A percentile compares a stretch with the other conserved stretches of the same genome.
phyloP scores from a whole-genome alignment of 805 yeast species.

The Kockiozyma suomiensis region DNA sequence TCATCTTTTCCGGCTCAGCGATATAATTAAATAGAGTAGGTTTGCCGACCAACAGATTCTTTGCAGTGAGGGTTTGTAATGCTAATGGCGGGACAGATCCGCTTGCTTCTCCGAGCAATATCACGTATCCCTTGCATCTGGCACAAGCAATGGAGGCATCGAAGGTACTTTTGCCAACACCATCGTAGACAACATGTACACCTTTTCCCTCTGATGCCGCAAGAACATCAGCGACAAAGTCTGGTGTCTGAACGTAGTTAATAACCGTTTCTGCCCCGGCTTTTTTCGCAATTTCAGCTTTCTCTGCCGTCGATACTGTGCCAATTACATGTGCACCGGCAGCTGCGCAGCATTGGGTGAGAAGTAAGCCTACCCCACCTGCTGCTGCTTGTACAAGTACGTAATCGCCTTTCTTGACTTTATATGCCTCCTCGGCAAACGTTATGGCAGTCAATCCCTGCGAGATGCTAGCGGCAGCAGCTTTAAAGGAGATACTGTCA shows the following conservation, averaged over 20 bases:
- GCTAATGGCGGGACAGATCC: slow-evolving; percentile 71
- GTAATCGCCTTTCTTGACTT: slow-evolving; percentile 67
- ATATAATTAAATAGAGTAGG: slow-evolving; percentile 34
- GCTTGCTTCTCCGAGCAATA: slow-evolving; percentile 81
- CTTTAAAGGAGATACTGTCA: slow-evolving; percentile 48
- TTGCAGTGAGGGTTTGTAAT: not conserved
- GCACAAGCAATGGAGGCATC: slow-evolving; percentile 62
- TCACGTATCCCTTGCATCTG: slow-evolving; percentile 68
- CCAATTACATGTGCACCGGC: slow-evolving; percentile 84
- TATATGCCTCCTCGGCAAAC: slow-evolving; percentile 65
- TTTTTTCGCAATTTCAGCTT: slow-evolving; percentile 64
- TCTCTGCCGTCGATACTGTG: slow-evolving; percentile 75
- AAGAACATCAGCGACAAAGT: slow-evolving; percentile 56
- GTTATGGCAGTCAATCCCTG: slow-evolving; percentile 83
- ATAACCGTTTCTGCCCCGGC: slow-evolving; percentile 79
- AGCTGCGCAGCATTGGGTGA: slow-evolving; percentile 62
- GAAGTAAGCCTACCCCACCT: slow-evolving; percentile 83
- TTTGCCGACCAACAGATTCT: too few species aligned
- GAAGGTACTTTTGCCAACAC: slow-evolving; percentile 77
- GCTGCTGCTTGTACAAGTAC: slow-evolving; percentile 90
- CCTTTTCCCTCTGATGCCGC: slow-evolving; percentile 69
- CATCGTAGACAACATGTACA: slow-evolving; percentile 68
- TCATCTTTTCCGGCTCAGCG: slow-evolving; percentile 71
- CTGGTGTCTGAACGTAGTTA: slow-evolving; percentile 50
- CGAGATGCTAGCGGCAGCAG: slow-evolving; percentile 61